Base-by-base conservation (phyloP, 225 moss, liverwort and hornwort species). In the Asterella californica region DNA sequence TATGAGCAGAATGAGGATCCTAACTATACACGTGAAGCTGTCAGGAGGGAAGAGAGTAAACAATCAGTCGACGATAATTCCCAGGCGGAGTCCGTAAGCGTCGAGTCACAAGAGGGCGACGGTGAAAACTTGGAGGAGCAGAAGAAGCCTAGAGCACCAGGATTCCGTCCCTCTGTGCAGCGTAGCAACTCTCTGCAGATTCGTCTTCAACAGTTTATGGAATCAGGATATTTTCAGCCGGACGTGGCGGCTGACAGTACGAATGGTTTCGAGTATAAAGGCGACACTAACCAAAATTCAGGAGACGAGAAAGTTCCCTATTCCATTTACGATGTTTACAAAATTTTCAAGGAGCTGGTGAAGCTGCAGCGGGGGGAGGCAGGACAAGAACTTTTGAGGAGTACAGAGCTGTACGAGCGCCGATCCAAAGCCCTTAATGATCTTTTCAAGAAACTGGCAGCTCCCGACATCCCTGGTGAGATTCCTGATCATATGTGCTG, bases 401-500 rank as follows among this genome's bases (percentile, higher is more conserved):
- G 88, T 12, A 86, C 80, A 30, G 86, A 91, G 69, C 78, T 79
- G 21, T 91, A 91, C 62, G 88, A 88, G 73, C 82, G 85, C 5
- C 87, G 89, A 68, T 80, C 84, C 74, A 84, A 76, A 78, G 85
- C 64, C 9, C 79, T 93, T 24, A 85, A 88, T 33, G 86, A 89
- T 15, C 81, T 89, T 24, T 92, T 96, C 76, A 81, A 90, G n/a
- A 91, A 83, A 78, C 87, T 86, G 54, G 88, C 88, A 69, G 87
- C 85, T 76, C 86, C 88, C 37, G 93, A 96, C 82, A 82, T 67
- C 79, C 81, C 79, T 79, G 87, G 61, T 60, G 93, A 93, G 80
- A 77, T 93, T 68, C 95, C 92, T 0, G 95, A 92, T 79, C 88
- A 96, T 84, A 79, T 96, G 79, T 92, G 93, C 86, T 96, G 95